Conservation (phyloP, 208 protist genomes). For the Naegleria gruberi region DNA sequence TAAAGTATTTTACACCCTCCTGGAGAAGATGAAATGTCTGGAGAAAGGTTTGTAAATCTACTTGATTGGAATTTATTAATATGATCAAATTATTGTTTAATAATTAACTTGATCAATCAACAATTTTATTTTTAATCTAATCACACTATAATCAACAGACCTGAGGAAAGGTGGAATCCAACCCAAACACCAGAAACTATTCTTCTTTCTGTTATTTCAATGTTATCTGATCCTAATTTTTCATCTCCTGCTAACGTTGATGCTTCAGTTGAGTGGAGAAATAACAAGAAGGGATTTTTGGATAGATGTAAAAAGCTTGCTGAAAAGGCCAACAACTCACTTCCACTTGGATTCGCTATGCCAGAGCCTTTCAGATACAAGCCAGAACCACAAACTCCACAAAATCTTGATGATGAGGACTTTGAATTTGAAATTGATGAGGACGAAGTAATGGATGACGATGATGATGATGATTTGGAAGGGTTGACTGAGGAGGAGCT, state of each 20-base stretch:
- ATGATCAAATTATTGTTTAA: too few species aligned
- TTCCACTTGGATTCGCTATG: constrained; percentile 49
- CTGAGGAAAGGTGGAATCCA: constrained; percentile 88
- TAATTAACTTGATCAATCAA: too few species aligned
- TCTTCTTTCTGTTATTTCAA: constrained; percentile 80
- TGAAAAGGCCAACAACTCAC: constrained; percentile 67
- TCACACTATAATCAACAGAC: constrained; percentile 42
- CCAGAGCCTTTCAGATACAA: constrained; percentile 38
- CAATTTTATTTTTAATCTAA: neutral
- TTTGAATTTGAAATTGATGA: constrained; percentile 22
- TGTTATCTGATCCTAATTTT: constrained; percentile 84
- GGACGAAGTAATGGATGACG: neutral
- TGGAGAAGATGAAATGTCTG: constrained; percentile 84
- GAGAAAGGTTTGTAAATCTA: constrained; percentile 41
- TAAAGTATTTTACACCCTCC: constrained; percentile 87
- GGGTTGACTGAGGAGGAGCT: neutral
- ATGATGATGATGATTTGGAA: neutral
- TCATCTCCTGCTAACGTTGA: constrained; percentile 87
- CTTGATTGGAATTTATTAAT: neutral
- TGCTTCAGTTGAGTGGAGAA: constrained; percentile 71
- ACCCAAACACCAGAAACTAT: constrained; percentile 87
- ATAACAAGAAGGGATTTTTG: constrained; percentile 56
- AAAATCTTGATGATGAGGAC: neutral
- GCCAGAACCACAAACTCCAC: neutral
- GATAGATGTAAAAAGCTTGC: constrained; percentile 54